phyloP scores from a whole-genome alignment of 768 basidiomycete species.

The Neoboletus subvelutipes region DNA sequence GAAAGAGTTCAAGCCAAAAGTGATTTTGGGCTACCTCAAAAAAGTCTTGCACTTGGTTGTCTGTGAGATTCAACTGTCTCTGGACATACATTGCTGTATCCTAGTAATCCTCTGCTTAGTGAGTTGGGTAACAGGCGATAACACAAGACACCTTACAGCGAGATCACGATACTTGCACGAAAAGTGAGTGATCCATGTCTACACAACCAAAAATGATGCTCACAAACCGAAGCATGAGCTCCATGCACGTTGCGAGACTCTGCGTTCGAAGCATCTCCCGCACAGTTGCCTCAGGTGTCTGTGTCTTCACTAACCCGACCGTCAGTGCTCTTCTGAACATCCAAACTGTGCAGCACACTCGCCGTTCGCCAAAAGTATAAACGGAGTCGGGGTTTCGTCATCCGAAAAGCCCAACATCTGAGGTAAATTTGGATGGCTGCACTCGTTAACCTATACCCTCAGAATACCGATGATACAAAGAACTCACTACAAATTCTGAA shows the following conservation, averaged over 20 bases:
- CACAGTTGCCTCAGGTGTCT: constrained; percentile 41
- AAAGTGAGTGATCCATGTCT: not conserved
- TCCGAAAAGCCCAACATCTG: constrained; percentile 53
- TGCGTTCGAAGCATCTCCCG: constrained; percentile 35
- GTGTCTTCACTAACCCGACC: constrained; percentile 39
- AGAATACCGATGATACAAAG: not conserved
- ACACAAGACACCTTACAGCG: constrained; percentile 23
- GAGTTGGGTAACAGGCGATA: not conserved
- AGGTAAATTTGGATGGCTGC: constrained; percentile 52
- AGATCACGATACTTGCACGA: constrained; percentile 42
- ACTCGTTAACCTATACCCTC: not conserved
- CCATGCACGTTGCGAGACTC: constrained; percentile 39
- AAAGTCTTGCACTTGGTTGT: constrained; percentile 45
- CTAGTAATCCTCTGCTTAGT: constrained; percentile 23
- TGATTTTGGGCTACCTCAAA: constrained; percentile 36
- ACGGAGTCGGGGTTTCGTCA: constrained; percentile 44
- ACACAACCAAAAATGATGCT: constrained; percentile 5
- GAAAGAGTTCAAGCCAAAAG: not conserved
- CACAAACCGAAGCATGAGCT: constrained; percentile 36
- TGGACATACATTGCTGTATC: constrained; percentile 46
- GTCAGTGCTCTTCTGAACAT: not conserved
- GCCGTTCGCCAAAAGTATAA: constrained; percentile 54
- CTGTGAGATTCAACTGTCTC: constrained; percentile 40
- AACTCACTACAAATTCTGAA: constrained; percentile 51
- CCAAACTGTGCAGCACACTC: not conserved